Evolutionary conservation across 2,329 filamentous ascomycete genomes (phyloP), one percentile per base, ranked within the genome.

Genomic region (Pseudocercospora musae): DNA sequence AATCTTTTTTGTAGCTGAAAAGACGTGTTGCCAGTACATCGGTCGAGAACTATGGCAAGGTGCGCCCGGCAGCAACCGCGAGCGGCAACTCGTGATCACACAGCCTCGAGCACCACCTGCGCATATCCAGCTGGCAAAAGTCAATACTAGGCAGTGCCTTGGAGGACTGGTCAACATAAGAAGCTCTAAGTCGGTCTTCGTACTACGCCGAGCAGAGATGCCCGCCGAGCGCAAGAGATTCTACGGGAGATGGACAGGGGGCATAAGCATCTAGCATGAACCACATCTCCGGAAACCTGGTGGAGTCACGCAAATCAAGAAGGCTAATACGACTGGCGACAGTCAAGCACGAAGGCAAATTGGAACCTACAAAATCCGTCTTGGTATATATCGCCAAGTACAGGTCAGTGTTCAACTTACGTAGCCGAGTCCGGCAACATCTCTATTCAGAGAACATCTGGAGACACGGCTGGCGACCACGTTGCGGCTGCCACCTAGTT

Each of bases 401-500:
- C 52, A 55, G 23, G 23, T 21, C 33, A 55, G 20, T 37, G 64
- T 21, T 58, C 64, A 31, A 57, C 53, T n/a, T 65, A 65, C 27
- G 63, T 65, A 23, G 60, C 60, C n/a, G 61, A 60, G 27, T 46
- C 44, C 23, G 53, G 57, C 29, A 58, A 61, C 23, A 50, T 53
- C 50, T 54, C 54, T 29, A 46, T 54, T 18, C 44, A 57, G 42
- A 48, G 23, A 13, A 42, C 31, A 15, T 56, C 55, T 33, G 40
- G 20, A 11, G 4, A 20, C 23, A 29, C 52, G 3, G 50, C 18
- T 46, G 71, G 67, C 11, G 72, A 70, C 58, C 68, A 72, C 18
- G 63, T 72, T 25, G 71, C 74, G 33, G 69, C 70, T 42, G 77
- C 77, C 6, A 71, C 69, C 6, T 69, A 73, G 33, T 61, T 77